phyloP scores from a whole-genome alignment of 2,329 filamentous ascomycete species.

The Canariomyces notabilis region DNA sequence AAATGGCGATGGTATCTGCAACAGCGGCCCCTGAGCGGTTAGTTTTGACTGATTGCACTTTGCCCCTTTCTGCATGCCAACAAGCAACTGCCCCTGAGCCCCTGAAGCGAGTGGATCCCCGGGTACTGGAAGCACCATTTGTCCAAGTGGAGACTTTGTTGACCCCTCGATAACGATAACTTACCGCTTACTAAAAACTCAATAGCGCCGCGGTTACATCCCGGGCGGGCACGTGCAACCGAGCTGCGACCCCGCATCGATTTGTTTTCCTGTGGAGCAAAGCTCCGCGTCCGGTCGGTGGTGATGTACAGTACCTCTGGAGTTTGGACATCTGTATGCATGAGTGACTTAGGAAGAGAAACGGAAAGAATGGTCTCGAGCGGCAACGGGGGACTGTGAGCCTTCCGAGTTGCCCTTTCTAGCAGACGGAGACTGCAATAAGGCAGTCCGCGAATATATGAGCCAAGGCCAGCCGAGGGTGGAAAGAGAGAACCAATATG shows the following conservation, averaged over 20 bases:
- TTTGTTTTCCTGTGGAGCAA: background rate
- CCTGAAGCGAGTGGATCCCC: background rate
- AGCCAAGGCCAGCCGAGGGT: no score
- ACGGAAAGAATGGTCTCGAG: no score
- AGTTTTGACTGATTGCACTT: background rate
- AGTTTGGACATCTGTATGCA: no score
- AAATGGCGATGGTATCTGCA: no score
- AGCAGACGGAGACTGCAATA: background rate
- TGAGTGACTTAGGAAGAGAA: no score
- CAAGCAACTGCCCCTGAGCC: background rate
- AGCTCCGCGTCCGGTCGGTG: no score
- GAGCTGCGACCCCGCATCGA: background rate
- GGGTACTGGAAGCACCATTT: background rate
- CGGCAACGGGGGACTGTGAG: no score
- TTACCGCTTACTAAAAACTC: background rate
- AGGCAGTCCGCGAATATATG: background rate
- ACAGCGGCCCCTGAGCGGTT: background rate
- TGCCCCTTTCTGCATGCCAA: slow-evolving; percentile 1
- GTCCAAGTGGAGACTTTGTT: background rate
- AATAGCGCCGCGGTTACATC: background rate
- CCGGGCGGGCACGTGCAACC: background rate
- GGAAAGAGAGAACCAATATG: background rate
- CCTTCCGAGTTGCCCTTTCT: background rate
- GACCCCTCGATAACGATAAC: no score
- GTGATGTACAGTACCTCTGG: no score